Percentiles rank a stretch among this genome's conserved stretches.
Evolutionary conservation across 805 yeast genomes (phyloP).

Genomic region (Candida rishiriensis): DNA sequence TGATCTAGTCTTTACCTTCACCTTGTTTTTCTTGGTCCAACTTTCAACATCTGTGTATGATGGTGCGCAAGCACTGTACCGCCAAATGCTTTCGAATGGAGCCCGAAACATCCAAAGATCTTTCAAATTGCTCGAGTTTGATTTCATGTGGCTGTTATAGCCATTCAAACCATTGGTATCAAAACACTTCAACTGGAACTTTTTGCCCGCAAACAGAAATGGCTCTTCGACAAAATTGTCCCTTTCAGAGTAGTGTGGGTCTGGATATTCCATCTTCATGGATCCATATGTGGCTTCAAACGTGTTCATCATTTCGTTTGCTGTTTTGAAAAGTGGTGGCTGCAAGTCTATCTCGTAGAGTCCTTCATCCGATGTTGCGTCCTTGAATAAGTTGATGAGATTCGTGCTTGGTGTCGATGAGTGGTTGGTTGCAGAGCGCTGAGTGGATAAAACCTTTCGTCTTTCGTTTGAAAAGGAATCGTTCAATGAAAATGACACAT

Average conservation of each 20-base stretch:
- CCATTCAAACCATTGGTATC: constrained; percentile 25
- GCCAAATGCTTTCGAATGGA: constrained; percentile 33
- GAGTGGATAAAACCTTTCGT: too few relatives aligned
- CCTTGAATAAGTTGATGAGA: not conserved
- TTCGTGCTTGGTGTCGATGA: too few relatives aligned
- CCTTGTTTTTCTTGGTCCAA: constrained; percentile 28
- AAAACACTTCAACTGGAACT: constrained; percentile 43
- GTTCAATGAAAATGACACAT: too few relatives aligned
- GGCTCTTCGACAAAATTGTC: constrained; percentile 51
- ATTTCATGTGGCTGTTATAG: constrained; percentile 8
- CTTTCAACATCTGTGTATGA: constrained; percentile 30
- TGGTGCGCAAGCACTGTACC: constrained; percentile 47
- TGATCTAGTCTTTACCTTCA: constrained; percentile 14
- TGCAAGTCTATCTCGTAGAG: constrained; percentile 8
- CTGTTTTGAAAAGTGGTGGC: constrained; percentile 17
- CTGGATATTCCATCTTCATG: constrained; percentile 49
- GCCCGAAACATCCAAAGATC: too few relatives aligned
- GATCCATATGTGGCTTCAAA: constrained; percentile 41
- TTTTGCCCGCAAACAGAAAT: constrained; percentile 63
- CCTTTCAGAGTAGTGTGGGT: constrained; percentile 57
- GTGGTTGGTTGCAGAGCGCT: too few relatives aligned
- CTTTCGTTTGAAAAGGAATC: too few relatives aligned
- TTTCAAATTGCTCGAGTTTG: not conserved
- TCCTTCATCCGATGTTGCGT: constrained; percentile 1
- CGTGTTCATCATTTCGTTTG: constrained; percentile 17